phyloP scores from a whole-genome alignment of 2,329 filamentous ascomycete genomes.

The Trichoderma semiorbis region DNA sequence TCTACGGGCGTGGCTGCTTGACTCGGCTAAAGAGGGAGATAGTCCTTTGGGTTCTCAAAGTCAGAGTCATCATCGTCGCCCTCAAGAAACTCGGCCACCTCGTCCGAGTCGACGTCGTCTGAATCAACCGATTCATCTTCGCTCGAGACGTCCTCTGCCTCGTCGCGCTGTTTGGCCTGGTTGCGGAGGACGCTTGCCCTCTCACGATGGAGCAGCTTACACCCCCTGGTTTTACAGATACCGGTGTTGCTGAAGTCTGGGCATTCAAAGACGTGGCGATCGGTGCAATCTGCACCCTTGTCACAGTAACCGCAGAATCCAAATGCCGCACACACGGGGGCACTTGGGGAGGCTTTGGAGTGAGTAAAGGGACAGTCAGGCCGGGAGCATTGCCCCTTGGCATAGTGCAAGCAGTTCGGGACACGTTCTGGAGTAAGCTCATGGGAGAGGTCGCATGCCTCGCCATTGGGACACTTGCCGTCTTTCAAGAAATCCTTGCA shows the following conservation, averaged over 20 bases:
- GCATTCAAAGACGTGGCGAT: constrained; percentile 89
- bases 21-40: constrained; percentile 42
- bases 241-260: constrained; percentile 93
- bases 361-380: constrained; percentile 83
- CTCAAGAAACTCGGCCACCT: constrained; percentile 62
- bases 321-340: constrained; percentile 80
- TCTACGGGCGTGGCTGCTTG: not conserved
- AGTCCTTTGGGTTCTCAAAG: constrained; percentile 58
- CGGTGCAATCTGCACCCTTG: constrained; percentile 70
- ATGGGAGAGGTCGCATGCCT: constrained; percentile 87
- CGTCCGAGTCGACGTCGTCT: constrained; percentile 77
- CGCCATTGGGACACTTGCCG: constrained; percentile 71
- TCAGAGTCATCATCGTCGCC: constrained; percentile 53
- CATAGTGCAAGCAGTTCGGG: constrained; percentile 84
- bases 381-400: constrained; percentile 87
- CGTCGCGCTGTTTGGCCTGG: constrained; percentile 54
- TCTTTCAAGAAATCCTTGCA: constrained; percentile 85
- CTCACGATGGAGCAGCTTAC: constrained; percentile 83
- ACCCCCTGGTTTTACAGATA: constrained; percentile 74
- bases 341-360: constrained; percentile 69
- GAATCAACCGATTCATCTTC: constrained; percentile 70
- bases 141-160: constrained; percentile 70
- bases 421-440: constrained; percentile 77
- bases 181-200: constrained; percentile 76
- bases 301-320: constrained; percentile 86